Evolutionary conservation across 1,284 basidiomycete species (phyloP), one percentile per base, ranked within the genome.

Genomic region (Sporisorium graminicola): DNA sequence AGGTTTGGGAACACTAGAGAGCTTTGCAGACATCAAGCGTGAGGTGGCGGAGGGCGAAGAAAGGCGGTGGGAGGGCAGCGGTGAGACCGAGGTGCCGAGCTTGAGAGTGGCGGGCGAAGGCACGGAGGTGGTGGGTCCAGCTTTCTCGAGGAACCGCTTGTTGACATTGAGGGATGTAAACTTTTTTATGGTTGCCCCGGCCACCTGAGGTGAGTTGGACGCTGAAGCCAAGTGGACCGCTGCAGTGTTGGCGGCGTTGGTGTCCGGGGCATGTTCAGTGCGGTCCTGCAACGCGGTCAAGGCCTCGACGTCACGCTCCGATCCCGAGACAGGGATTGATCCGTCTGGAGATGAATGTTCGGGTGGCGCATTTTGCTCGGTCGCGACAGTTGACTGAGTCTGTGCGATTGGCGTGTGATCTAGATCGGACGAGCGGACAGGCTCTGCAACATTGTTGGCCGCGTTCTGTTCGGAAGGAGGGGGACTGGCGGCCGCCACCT

Each of bases 91-190:
- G 20, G 62, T 56, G 58, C 67, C 75, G 18, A 72, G 53, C 55
- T 74, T 78, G 58, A 67, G 55, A 35, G 63, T 33, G 22, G 73
- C 33, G 2, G 78, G 61, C 18, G 69, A 47, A 7, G 56, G 29
- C 13, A 56, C 47, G 3, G 71, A 16, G 20, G 70, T 46, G 18
- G 74, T 72, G 5, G 81, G 73, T 3, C 65, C 73, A 3, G 83
- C 83, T 61, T 78, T 83, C 65, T 83, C 81, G 40, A 85, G 70
- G 49, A 85, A 85, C 27, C 77, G 71, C 65, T 82, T 82, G 74
- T 83, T 84, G 62, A 85, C 82, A 43, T 78, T 84, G 58, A 85
- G 68, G 4, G 80, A 78, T 2, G 78, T 80, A 57, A 85, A 83
- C 59, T 83, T 83, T 57, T 83, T 85, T 43, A 49, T 53, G 33